Evolutionary conservation across 306 rosid genomes (phyloP), one percentile per base, ranked within the genome.

Genomic region (Pueraria montana): DNA sequence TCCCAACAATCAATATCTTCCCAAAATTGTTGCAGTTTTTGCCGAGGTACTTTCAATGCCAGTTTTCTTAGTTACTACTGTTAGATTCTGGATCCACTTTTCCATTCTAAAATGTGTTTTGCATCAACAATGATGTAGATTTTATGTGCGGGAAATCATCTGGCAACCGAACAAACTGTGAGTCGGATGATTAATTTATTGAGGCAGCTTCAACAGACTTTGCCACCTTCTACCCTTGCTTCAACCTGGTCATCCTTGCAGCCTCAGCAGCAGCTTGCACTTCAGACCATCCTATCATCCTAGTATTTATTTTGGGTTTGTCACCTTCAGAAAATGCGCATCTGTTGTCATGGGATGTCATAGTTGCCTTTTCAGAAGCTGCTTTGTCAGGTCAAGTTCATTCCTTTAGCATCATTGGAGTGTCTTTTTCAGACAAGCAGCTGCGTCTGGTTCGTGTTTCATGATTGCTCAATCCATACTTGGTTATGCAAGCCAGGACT

Each of bases 231-330:
- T n/a, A 92, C 99, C 72, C 90, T 96, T 79, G 98, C 98, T 40
- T 94, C 98, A 18, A 94, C 98, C 58, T 96, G 97, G 97, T 96
- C 99, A 62, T 92, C 98, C 65, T 88, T 96, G 89, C 98, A 90
- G 85, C 99, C 99, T 42, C 97, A 96, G 85, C 98, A 96, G 52
- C 99, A 96, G 77, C 93, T 91, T 78, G 98, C 99, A 46, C 90
- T 96, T 61, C 99, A 90, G 64, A 89, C 98, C 26, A 92, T 96
- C 81, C 91, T 96, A 75, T 90, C 96, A 42, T 82, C 97, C 17
- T 96, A 96, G 81, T 93, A 96, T 80, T 79, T 38, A 55, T 69
- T 70, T 67, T 84, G 42, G 74, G 71, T 75, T 75, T 21, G 63
- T 73, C 32, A 20, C 68, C 76, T 73, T 74, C 42, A 40, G 79